phyloP scores from a whole-genome alignment of 805 yeast species.

The Saccharomycopsis sp. region DNA sequence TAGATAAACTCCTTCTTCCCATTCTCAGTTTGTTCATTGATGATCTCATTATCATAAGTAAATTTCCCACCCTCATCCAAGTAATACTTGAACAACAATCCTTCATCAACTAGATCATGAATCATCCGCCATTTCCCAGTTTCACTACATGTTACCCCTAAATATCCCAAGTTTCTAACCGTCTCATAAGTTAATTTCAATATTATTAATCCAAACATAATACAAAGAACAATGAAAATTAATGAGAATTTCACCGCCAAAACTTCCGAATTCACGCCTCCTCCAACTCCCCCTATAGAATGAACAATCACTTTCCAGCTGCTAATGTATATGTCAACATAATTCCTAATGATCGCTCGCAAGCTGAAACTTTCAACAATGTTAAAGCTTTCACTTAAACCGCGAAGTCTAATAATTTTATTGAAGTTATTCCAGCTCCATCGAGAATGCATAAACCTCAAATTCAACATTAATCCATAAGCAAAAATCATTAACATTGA shows the following conservation, averaged over 20 bases:
- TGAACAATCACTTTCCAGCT: background rate
- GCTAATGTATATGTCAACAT: background rate
- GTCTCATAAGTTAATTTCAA: slow-evolving; percentile 7
- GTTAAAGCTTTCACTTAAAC: background rate
- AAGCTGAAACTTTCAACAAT: background rate
- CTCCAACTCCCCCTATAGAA: too few relatives aligned
- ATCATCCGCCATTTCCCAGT: slow-evolving; percentile 24
- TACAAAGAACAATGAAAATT: slow-evolving; percentile 9
- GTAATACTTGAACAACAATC: slow-evolving; percentile 12
- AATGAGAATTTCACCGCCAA: slow-evolving; percentile 12
- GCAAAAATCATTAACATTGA: slow-evolving; percentile 39
- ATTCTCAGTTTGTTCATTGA: background rate
- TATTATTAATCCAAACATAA: slow-evolving; percentile 8
- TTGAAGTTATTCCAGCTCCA: too few relatives aligned
- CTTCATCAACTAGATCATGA: slow-evolving; percentile 7
- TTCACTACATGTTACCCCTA: slow-evolving; percentile 78
- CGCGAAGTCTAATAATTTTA: slow-evolving; percentile 1
- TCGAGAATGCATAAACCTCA: slow-evolving; percentile 6
- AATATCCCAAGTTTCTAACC: slow-evolving; percentile 47
- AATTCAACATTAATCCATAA: slow-evolving; percentile 35
- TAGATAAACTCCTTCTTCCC: slow-evolving; percentile 15
- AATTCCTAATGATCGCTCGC: background rate
- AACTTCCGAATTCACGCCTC: background rate
- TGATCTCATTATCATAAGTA: slow-evolving; percentile 9
- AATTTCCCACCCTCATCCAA: background rate